Evolutionary conservation across 805 yeast species (phyloP).

Genomic region (Yarrowia keelungensis): DNA sequence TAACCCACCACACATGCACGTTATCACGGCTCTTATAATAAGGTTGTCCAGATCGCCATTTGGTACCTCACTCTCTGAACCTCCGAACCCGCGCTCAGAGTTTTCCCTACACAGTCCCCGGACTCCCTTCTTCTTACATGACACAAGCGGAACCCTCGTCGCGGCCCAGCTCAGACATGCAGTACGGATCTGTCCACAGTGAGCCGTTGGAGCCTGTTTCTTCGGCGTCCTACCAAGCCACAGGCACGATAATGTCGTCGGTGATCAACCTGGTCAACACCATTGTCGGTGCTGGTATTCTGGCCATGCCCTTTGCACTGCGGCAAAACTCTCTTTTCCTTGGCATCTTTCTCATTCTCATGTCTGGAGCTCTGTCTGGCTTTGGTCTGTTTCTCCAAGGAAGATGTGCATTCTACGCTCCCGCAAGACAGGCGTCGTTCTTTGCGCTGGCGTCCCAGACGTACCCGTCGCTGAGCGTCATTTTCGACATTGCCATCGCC

Average conservation of each 20-base stretch:
- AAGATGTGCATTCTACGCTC: constrained; percentile 61
- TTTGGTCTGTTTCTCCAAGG: constrained; percentile 71
- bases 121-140: neutral
- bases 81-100: too few species aligned
- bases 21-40: neutral
- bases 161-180: constrained; percentile 11
- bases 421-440: constrained; percentile 69
- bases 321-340: constrained; percentile 66
- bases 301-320: constrained; percentile 77
- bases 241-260: constrained; percentile 59
- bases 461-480: constrained; percentile 69
- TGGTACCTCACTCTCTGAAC: too few species aligned
- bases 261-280: constrained; percentile 72
- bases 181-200: constrained; percentile 11
- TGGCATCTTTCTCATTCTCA: constrained; percentile 60
- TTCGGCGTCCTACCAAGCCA: constrained; percentile 15
- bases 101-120: too few species aligned
- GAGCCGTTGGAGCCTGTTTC: constrained; percentile 24
- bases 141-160: neutral
- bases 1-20: neutral
- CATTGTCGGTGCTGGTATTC: constrained; percentile 77
- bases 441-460: constrained; percentile 71
- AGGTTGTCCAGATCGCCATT: constrained; percentile 9
- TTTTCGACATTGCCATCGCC: constrained; percentile 77
- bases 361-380: constrained; percentile 71